A percentile compares a stretch with the other conserved stretches of the same genome.
Conservation (phyloP, 257 asterid species). For the Solanum rostratum region DNA sequence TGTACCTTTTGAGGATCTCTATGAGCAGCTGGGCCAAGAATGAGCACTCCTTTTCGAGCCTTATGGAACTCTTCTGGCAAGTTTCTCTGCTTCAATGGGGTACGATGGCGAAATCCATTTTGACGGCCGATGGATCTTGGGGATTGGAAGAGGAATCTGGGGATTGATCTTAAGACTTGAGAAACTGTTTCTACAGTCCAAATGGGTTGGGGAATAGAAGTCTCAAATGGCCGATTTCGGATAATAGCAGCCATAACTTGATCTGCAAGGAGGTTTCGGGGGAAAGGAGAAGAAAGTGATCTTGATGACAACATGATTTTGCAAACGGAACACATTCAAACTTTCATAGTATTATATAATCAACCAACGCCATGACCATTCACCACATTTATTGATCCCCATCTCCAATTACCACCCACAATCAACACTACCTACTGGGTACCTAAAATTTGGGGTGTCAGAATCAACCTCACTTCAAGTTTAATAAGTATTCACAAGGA, state of each 20-base stretch:
- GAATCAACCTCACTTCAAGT: too few relatives aligned
- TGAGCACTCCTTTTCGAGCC: slow-evolving; percentile 30
- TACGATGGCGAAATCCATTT: slow-evolving; percentile 59
- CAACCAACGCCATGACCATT: background rate
- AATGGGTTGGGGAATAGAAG: slow-evolving; percentile 7
- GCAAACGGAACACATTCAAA: background rate
- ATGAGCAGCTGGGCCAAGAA: slow-evolving; percentile 86
- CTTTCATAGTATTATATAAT: background rate
- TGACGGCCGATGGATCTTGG: slow-evolving; percentile 80
- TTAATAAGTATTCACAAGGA: too few relatives aligned
- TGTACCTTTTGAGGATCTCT: slow-evolving; percentile 49
- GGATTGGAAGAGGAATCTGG: slow-evolving; percentile 59
- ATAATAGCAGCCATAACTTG: slow-evolving; percentile 51
- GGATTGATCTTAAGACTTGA: slow-evolving; percentile 61
- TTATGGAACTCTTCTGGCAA: slow-evolving; percentile 37
- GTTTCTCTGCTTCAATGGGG: slow-evolving; percentile 64
- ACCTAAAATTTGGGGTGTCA: too few relatives aligned
- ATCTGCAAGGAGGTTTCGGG: slow-evolving; percentile 17
- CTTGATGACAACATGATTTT: slow-evolving; percentile 10
- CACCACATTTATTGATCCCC: too few relatives aligned
- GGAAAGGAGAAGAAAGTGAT: background rate
- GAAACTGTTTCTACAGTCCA: slow-evolving; percentile 60
- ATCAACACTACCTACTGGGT: too few relatives aligned
- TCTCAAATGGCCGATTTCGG: slow-evolving; percentile 50
- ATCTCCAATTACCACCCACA: too few relatives aligned